phyloP scores from a whole-genome alignment of 331 rosid genomes.

The Cydonia oblonga region DNA sequence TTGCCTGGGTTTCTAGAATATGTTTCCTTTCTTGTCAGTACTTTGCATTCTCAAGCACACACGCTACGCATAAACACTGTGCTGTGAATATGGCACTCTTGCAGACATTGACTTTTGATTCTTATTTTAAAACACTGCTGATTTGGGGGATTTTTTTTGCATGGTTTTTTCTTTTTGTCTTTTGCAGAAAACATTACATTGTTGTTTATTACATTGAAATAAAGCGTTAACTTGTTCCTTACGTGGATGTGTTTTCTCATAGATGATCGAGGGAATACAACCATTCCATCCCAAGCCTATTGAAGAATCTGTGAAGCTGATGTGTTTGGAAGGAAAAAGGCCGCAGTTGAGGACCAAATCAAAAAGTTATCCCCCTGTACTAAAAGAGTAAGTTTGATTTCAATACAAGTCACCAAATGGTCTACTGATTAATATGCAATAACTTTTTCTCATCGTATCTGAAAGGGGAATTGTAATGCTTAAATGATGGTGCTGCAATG shows the following conservation, averaged over 20 bases:
- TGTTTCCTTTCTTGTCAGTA: no score
- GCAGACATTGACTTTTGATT: neutral
- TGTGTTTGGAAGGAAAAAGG: conserved; percentile 76
- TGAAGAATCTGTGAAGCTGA: conserved; percentile 52
- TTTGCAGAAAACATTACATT: neutral
- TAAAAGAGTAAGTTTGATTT: conserved; percentile 65
- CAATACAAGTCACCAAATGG: neutral
- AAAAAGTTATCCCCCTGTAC: conserved; percentile 74
- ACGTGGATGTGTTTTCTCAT: conserved; percentile 4
- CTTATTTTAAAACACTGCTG: neutral
- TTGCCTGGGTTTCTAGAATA: conserved; percentile 4
- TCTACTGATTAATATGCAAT: neutral
- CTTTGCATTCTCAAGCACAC: neutral
- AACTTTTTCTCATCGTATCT: neutral
- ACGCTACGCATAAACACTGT: neutral
- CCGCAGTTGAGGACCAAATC: conserved; percentile 67
- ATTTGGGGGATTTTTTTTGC: neutral
- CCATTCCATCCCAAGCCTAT: conserved; percentile 59
- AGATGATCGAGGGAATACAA: conserved; percentile 87
- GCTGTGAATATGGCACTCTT: neutral
- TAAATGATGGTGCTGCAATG: neutral
- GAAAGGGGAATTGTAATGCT: neutral
- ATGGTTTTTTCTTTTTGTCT: neutral
- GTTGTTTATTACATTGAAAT: neutral
- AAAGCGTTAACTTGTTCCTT: neutral